Evolutionary conservation across 805 yeast genomes (phyloP), one percentile per base, ranked within the genome.

Genomic region (Cyberlindnera subsufficiens): DNA sequence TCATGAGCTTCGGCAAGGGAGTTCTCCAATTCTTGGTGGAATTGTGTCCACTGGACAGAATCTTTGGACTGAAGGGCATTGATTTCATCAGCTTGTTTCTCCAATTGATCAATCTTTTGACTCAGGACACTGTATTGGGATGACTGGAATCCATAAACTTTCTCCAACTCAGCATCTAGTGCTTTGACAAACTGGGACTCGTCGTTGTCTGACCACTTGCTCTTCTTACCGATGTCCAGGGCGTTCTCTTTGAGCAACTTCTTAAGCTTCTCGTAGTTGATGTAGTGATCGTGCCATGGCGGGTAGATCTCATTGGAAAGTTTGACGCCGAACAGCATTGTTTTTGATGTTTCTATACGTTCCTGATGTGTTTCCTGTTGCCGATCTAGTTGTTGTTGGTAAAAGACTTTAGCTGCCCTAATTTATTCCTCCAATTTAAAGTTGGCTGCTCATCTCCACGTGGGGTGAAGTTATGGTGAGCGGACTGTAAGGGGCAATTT

Each of bases 321-420:
- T 59, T 86, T 87, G 39, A 77, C 86, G 41, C 95, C 95, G 59
- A 91, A 91, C 42, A 91, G 66, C 98, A 93, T 89, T 37, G 37
- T n/a, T 32, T 32, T 32, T n/a, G 17, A 22, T 22, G 27, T 22
- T 22, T 5, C 11, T 10, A 22, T 22, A 22, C 11, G 11, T 22
- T 22, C 13, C 27, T 9, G 13, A 9, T 9, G 27, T 22, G 27
- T 22, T 22, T 22, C 27, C 27, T 22, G 27, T 9, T 5, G 27
- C 13, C 4, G 27, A 9, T 22, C 11, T 22, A 9, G 27, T 22
- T 22, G 27, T 22, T 22, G 27, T 11, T 22, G 10, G 27, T 22
- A 22, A 22, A 9, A 22, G 27, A 22, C 27, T 10, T 22, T 22
- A 22, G 27, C 2, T 11, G 22, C 11, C 27, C 27, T 22, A 22